Percentiles rank a stretch among this genome's conserved stretches.
Conservation (phyloP, 768 basidiomycete genomes). For the Clathrus columnatus region DNA sequence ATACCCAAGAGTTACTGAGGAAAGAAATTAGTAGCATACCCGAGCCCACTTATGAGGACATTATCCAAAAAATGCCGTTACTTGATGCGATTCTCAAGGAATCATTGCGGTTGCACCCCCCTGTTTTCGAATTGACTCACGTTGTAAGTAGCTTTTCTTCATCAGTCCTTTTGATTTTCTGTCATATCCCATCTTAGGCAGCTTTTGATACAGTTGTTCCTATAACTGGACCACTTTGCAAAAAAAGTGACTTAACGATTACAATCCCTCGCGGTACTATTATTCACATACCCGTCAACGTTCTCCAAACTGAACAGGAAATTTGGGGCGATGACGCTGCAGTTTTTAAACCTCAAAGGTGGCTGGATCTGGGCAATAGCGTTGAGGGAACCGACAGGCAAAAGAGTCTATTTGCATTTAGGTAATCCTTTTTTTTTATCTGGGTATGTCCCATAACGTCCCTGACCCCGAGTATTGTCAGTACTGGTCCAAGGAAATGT, state of each 20-base stretch:
- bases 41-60: constrained; percentile 43
- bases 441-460: too few relatives aligned
- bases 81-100: constrained; percentile 57
- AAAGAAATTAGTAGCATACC: constrained; percentile 37
- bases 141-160: constrained; percentile 24
- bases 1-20: constrained; percentile 48
- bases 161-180: neutral
- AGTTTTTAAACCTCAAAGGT: constrained; percentile 52
- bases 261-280: constrained; percentile 50
- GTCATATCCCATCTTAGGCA: constrained; percentile 19
- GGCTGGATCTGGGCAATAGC: constrained; percentile 37
- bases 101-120: constrained; percentile 51
- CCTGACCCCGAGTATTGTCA: constrained; percentile 6
- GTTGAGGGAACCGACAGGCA: constrained; percentile 19
- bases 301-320: constrained; percentile 42
- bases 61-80: constrained; percentile 41
- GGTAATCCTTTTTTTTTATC: constrained; percentile 29
- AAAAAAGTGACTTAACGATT: constrained; percentile 33
- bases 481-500: constrained; percentile 46
- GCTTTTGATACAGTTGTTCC: constrained; percentile 44
- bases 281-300: constrained; percentile 46
- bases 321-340: constrained; percentile 56
- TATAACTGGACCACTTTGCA: constrained; percentile 42
- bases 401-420: constrained; percentile 47
- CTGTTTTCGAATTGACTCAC: constrained; percentile 59